These are phyloP conservation scores for Lentithecium fluviatile DNA, from an alignment of 495 filamentous ascomycete genomes.

Conservation along the genomic window DNA sequence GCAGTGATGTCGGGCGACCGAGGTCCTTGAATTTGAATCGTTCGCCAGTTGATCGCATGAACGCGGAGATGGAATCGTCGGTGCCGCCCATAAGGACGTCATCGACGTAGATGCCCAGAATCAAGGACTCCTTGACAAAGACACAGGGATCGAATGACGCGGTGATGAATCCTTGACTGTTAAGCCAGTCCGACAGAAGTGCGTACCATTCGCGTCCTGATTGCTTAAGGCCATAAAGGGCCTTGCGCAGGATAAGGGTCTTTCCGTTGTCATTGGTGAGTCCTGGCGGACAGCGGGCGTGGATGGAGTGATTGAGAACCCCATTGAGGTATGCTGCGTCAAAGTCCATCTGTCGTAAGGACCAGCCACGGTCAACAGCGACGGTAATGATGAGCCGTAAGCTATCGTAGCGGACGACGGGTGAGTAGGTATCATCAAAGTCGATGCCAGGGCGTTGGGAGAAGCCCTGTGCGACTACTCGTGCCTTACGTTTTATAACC, in stretches of 20 bases:
- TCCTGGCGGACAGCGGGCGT: no score
- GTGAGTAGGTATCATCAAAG: background rate
- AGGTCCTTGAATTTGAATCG: conserved; percentile 13
- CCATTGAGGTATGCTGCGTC: no score
- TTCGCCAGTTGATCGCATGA: background rate
- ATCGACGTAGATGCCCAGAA: conserved; percentile 9
- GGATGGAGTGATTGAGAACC: no score
- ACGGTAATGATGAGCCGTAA: background rate
- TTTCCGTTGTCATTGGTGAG: background rate
- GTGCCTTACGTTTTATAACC: background rate
- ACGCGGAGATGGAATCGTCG: background rate
- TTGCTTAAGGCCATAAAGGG: conserved; percentile 14
- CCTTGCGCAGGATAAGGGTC: background rate
- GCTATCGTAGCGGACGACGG: background rate
- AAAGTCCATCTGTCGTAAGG: no score
- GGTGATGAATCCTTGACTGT: background rate
- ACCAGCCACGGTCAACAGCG: no score
- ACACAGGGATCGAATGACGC: conserved; percentile 4
- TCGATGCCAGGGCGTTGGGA: background rate
- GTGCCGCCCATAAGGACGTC: conserved; percentile 1
- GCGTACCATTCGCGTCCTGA: conserved; percentile 2
- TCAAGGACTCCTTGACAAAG: background rate
- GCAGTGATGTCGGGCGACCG: background rate
- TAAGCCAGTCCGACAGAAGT: background rate
- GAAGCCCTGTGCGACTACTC: conserved; percentile 1